A percentile compares a stretch with the other conserved stretches of the same genome.
phyloP scores from a whole-genome alignment of 1,284 basidiomycete genomes.

The Trichosporon inkin region DNA sequence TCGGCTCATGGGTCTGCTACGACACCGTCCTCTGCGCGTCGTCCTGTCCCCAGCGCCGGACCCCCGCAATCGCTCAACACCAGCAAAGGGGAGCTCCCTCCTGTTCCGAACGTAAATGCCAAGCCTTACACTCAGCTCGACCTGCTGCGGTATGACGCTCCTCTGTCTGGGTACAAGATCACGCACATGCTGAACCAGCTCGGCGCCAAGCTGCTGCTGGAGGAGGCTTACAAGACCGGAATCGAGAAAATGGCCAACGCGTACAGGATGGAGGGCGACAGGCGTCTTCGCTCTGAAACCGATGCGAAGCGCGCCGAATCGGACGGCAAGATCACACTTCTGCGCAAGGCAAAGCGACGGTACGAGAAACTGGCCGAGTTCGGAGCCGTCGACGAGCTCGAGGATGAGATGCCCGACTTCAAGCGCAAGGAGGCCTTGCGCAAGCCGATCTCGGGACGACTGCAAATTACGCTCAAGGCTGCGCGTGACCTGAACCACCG shows the following conservation, averaged over 20 bases:
- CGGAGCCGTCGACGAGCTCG: conserved; percentile 74
- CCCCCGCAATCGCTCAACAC: conserved; percentile 14
- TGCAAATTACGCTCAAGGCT: conserved; percentile 80
- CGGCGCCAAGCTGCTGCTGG: conserved; percentile 98
- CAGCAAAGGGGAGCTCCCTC: conserved; percentile 11
- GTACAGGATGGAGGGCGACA: conserved; percentile 92
- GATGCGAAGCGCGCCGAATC: conserved; percentile 91
- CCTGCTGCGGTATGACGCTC: conserved; percentile 95
- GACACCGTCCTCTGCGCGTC: background rate
- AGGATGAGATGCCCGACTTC: conserved; percentile 68
- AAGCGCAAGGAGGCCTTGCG: conserved; percentile 86
- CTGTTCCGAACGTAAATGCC: conserved; percentile 13
- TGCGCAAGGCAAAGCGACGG: conserved; percentile 85
- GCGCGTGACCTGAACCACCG: conserved; percentile 95
- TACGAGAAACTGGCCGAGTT: conserved; percentile 95
- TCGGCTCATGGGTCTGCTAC: background rate
- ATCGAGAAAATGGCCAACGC: conserved; percentile 98
- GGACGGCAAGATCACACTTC: conserved; percentile 90
- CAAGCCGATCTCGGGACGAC: conserved; percentile 89
- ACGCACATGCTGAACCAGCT: conserved; percentile 97
- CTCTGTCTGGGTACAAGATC: conserved; percentile 93
- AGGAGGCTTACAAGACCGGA: conserved; percentile 95
- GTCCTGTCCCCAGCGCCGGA: background rate
- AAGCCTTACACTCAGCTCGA: conserved; percentile 55
- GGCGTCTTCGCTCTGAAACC: conserved; percentile 84